These are phyloP conservation scores for Kuraishia molischiana DNA, from an alignment of 805 yeast species.

Conservation along the genomic window DNA sequence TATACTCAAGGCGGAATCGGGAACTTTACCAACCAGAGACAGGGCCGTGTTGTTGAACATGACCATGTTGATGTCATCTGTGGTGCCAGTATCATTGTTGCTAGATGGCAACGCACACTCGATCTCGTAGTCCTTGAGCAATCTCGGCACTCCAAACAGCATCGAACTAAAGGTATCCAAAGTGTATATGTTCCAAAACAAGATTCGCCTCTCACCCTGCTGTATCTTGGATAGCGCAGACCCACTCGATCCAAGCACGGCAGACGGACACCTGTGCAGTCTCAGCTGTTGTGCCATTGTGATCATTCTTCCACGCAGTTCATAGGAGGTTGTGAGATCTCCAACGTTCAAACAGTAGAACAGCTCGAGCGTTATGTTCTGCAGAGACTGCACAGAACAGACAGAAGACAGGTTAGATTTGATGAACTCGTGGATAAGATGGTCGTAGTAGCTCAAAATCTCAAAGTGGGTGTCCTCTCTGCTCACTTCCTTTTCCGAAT, in stretches of 20 bases:
- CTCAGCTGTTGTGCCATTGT: slow-evolving; percentile 83
- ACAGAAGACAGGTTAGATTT: slow-evolving; percentile 49
- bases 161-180: slow-evolving; percentile 69
- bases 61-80: slow-evolving; percentile 42
- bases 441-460: slow-evolving; percentile 43
- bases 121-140: slow-evolving; percentile 70
- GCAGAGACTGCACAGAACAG: slow-evolving; percentile 61
- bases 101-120: slow-evolving; percentile 79
- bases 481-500: not conserved
- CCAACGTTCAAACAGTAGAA: slow-evolving; percentile 68
- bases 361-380: slow-evolving; percentile 57
- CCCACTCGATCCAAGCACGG: slow-evolving; percentile 60
- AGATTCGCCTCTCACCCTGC: slow-evolving; percentile 73
- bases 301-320: slow-evolving; percentile 62
- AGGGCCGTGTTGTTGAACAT: slow-evolving; percentile 49
- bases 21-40: slow-evolving; percentile 61
- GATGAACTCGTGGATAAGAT: slow-evolving; percentile 50
- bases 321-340: slow-evolving; percentile 64
- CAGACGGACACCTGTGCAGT: slow-evolving; percentile 79
- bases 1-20: slow-evolving; percentile 49
- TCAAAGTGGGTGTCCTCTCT: slow-evolving; percentile 14
- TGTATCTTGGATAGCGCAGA: slow-evolving; percentile 55
- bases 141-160: slow-evolving; percentile 73
- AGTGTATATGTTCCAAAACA: slow-evolving; percentile 78
- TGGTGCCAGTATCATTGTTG: slow-evolving; percentile 23